Evolutionary conservation across 192 early-diverging fungal species (phyloP).

Genomic region (Podila horticola): DNA sequence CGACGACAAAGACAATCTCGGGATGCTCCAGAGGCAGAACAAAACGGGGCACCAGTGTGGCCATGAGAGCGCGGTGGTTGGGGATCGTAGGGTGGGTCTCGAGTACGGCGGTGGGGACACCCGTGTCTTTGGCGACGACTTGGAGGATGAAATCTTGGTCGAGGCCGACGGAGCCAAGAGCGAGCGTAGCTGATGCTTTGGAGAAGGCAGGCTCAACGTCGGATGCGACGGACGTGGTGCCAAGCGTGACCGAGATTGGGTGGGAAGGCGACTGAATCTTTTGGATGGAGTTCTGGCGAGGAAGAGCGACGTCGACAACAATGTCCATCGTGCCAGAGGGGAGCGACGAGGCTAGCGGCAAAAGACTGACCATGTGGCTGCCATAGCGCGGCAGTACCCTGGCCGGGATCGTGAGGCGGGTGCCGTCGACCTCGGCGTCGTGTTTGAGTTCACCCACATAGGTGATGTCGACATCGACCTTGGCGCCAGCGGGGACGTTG

Average conservation of each 20-base stretch:
- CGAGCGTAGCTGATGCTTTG: slow-evolving; percentile 25
- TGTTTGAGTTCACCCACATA: slow-evolving; percentile 60
- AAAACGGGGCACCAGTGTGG: slow-evolving; percentile 17
- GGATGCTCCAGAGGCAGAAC: slow-evolving; percentile 18
- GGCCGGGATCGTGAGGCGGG: slow-evolving; percentile 60
- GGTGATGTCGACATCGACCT: slow-evolving; percentile 51
- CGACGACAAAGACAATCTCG: slow-evolving; percentile 19
- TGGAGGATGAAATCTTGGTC: slow-evolving; percentile 27
- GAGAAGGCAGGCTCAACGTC: slow-evolving; percentile 18
- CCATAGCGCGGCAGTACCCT: slow-evolving; percentile 54
- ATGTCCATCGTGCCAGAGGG: slow-evolving; percentile 1
- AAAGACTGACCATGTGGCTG: not conserved
- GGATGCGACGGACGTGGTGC: slow-evolving; percentile 18
- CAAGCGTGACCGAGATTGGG: slow-evolving; percentile 36
- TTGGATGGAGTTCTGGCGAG: slow-evolving; percentile 40
- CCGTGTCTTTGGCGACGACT: slow-evolving; percentile 14
- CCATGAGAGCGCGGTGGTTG: slow-evolving; percentile 16
- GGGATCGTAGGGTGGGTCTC: slow-evolving; percentile 32
- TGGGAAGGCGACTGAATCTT: slow-evolving; percentile 61
- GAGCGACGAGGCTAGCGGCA: slow-evolving; percentile 2
- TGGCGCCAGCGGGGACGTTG: slow-evolving; percentile 53
- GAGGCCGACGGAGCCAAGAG: slow-evolving; percentile 6
- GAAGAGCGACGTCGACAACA: slow-evolving; percentile 27
- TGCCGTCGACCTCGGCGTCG: slow-evolving; percentile 56
- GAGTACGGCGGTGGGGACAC: slow-evolving; percentile 19